phyloP scores from a whole-genome alignment of 768 basidiomycete species.

The Leccinum imitatum region DNA sequence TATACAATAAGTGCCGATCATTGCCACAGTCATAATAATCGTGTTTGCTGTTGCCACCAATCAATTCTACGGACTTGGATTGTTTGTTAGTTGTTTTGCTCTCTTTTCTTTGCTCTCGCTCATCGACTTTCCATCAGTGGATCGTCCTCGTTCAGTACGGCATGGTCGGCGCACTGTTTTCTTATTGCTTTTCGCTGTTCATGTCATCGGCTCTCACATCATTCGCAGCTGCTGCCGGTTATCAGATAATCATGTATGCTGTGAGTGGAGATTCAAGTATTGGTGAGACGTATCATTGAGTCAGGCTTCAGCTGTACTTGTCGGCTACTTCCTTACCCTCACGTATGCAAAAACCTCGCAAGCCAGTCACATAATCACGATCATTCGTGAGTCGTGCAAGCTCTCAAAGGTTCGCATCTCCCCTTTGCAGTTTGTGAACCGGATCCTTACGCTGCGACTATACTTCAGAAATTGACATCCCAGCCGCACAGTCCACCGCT shows the following conservation, averaged over 20 bases:
- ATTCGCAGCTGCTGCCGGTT: no score
- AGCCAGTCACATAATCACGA: no score
- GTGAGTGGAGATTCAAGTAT: no score
- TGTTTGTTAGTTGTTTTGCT: slow-evolving; percentile 46
- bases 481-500: slow-evolving; percentile 92
- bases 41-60: slow-evolving; percentile 55
- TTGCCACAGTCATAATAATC: slow-evolving; percentile 62
- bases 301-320: no score
- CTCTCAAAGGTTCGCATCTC: slow-evolving; percentile 75
- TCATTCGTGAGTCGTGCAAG: slow-evolving; percentile 67
- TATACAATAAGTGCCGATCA: slow-evolving; percentile 61
- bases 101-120: not conserved
- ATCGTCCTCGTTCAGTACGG: no score
- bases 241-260: no score
- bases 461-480: slow-evolving; percentile 89
- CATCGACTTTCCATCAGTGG: not conserved
- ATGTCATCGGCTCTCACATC: no score
- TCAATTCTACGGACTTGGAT: slow-evolving; percentile 67
- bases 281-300: no score
- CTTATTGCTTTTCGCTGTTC: no score
- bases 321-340: no score
- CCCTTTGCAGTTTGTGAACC: not conserved
- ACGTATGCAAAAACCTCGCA: no score
- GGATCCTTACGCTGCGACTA: slow-evolving; percentile 7
- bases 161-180: no score